phyloP scores from a whole-genome alignment of 176 grass and related monocot species.

The Carex cristatella region DNA sequence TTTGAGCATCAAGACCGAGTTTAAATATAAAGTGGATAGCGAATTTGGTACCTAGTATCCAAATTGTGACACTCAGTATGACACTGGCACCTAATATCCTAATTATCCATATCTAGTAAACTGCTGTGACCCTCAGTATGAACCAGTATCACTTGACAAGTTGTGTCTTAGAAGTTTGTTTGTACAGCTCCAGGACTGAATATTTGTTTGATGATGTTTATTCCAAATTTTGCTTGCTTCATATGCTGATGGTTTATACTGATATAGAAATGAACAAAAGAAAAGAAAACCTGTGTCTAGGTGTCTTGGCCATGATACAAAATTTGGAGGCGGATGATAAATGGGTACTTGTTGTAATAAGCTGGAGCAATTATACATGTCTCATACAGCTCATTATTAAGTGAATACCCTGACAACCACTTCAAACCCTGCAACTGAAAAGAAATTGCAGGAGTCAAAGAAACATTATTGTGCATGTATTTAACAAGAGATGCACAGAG shows the following conservation, averaged over 20 bases:
- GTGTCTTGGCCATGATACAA: slow-evolving; percentile 24
- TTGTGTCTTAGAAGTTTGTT: neutral
- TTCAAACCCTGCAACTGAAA: slow-evolving; percentile 17
- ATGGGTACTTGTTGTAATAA: slow-evolving; percentile 17
- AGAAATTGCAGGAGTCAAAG: neutral
- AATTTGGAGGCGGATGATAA: neutral
- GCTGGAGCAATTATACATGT: slow-evolving; percentile 25
- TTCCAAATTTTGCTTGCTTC: neutral
- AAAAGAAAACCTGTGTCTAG: slow-evolving; percentile 23
- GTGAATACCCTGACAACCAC: neutral
- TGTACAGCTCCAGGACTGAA: neutral
- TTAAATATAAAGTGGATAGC: neutral
- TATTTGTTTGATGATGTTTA: neutral
- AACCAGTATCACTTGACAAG: neutral
- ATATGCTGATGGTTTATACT: neutral
- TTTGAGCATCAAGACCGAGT: neutral
- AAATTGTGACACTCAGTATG: too few species aligned
- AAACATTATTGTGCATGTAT: neutral
- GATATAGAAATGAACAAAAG: neutral
- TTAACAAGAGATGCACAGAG: neutral
- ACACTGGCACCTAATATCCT: too few species aligned
- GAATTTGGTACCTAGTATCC: neutral
- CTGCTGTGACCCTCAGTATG: neutral
- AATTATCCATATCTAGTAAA: neutral
- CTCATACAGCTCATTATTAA: slow-evolving; percentile 18